Base-by-base conservation (phyloP, 2,329 filamentous ascomycete species). In the Fusarium tuaranense region DNA sequence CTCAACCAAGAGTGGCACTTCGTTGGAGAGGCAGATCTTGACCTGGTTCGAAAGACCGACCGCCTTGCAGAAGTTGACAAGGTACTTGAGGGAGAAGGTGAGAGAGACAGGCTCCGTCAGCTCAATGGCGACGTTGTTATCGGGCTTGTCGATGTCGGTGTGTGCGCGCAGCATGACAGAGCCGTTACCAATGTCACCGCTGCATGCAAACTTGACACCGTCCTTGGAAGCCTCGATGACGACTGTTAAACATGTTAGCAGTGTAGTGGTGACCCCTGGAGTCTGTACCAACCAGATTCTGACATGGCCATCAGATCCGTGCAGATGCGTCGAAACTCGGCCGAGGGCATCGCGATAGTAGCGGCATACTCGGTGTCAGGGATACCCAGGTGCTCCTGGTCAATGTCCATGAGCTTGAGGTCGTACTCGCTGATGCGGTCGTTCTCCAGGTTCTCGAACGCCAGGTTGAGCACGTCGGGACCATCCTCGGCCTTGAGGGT, bases 41-140 rank as follows among this genome's bases (percentile, higher is more conserved):
- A 99, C 97, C 76, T 90, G 89, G 78, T 84, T 87, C 44, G 95
- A 96, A 71, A 99, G 88, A 63, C 91, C 92, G 74, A 95, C 93
- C 38, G 97, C 97, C 88, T 99, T 99, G 93, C 97, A 98, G 88
- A 99, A 99, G 90, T 98, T 98, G 89, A 97, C 94, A 4, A 99
- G 92, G 87, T 99, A 99, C 88, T 99, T 99, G 80, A 99, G 93
- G 38, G 97, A 98, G 88, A 99, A 99, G 60, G 96, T 98, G 74
- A 99, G 90, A 39, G 94, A 90, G 71, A 99, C 97, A 62, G 97
- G 95, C 87, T 99, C 97, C 44, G 91, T 93, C 72, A 99, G 91
- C 81, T 95, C 92, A 83, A 99, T 98, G 76, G 94, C 90, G 79
- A 98, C 93, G 81, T 95, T 94, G 81, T 93, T 88, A 12, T 94